phyloP scores from a whole-genome alignment of 768 basidiomycete genomes.

The Russula sp. region DNA sequence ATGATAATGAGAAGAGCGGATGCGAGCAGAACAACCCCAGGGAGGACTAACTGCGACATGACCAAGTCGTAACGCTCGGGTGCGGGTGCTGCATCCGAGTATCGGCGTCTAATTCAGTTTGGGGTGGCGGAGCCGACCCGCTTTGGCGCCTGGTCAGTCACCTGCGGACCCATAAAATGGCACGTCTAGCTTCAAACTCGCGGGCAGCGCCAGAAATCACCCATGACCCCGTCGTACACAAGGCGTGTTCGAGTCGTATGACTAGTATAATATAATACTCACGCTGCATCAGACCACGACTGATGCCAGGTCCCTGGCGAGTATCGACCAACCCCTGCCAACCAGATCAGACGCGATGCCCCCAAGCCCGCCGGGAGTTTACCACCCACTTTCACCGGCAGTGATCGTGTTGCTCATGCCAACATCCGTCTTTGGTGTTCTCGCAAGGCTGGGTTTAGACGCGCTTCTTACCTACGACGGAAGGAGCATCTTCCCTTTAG shows the following conservation, averaged over 20 bases:
- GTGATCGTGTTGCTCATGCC: conserved; percentile 70
- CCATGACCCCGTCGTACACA: conserved; percentile 1
- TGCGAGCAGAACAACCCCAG: not conserved
- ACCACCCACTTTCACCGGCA: conserved; percentile 51
- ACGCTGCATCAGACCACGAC: conserved; percentile 12
- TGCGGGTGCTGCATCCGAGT: too few relatives aligned
- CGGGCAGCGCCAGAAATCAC: not conserved
- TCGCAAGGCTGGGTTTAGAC: conserved; percentile 71
- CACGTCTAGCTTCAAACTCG: not conserved
- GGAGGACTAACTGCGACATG: not conserved
- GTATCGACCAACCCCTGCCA: conserved; percentile 35
- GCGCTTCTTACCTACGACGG: conserved; percentile 73
- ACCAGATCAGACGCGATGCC: conserved; percentile 30
- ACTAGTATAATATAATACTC: not conserved
- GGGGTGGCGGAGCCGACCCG: too few relatives aligned
- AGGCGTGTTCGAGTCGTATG: not conserved
- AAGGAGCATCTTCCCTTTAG: conserved; percentile 67
- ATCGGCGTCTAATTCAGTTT: not conserved
- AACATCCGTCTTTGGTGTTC: conserved; percentile 76
- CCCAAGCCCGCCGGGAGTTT: conserved; percentile 27
- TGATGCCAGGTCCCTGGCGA: conserved; percentile 35
- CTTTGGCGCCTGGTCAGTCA: too few relatives aligned
- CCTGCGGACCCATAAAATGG: too few relatives aligned
- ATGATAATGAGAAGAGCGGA: conserved; percentile 8
- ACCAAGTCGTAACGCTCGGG: not conserved